These are phyloP conservation scores for Herpotrichia juniperi DNA, from an alignment of 2,329 filamentous ascomycete species.

Conservation along the genomic window DNA sequence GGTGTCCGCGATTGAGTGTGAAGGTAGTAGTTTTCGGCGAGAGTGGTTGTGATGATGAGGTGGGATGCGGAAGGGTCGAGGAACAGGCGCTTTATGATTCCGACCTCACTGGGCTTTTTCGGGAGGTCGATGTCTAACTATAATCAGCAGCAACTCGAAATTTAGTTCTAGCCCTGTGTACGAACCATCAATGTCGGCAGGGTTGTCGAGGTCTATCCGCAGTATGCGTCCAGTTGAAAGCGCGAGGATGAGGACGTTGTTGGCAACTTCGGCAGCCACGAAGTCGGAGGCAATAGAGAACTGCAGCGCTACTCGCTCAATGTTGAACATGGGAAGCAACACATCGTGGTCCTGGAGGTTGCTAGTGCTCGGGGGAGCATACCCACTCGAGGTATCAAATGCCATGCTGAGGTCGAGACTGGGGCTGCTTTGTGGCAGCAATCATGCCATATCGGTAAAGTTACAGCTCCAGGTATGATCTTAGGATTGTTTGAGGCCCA, in stretches of 20 bases:
- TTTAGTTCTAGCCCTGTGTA: constrained; percentile 4
- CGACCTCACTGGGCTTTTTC: constrained; percentile 88
- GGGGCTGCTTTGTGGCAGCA: not conserved
- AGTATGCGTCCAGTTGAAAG: constrained; percentile 91
- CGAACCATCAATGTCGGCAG: constrained; percentile 84
- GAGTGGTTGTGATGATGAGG: constrained; percentile 85
- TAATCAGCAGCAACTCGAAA: constrained; percentile 14
- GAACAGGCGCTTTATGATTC: constrained; percentile 94
- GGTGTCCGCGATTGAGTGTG: constrained; percentile 93
- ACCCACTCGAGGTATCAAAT: constrained; percentile 73
- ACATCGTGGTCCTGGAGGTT: constrained; percentile 64
- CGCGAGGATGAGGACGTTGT: constrained; percentile 93
- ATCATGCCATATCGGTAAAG: not conserved
- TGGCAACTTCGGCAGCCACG: constrained; percentile 93
- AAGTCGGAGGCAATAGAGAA: constrained; percentile 96
- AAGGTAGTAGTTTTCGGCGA: constrained; percentile 96
- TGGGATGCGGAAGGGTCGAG: constrained; percentile 96
- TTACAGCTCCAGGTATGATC: constrained; percentile 5
- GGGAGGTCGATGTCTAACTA: constrained; percentile 89
- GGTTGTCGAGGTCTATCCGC: constrained; percentile 90
- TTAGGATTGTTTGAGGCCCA: not conserved
- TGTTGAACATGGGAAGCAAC: constrained; percentile 87
- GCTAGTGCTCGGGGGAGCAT: constrained; percentile 70
- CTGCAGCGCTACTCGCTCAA: constrained; percentile 89
- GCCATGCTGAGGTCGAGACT: constrained; percentile 60